Conservation (phyloP, 306 rosid species). For the Spatholobus suberectus region DNA sequence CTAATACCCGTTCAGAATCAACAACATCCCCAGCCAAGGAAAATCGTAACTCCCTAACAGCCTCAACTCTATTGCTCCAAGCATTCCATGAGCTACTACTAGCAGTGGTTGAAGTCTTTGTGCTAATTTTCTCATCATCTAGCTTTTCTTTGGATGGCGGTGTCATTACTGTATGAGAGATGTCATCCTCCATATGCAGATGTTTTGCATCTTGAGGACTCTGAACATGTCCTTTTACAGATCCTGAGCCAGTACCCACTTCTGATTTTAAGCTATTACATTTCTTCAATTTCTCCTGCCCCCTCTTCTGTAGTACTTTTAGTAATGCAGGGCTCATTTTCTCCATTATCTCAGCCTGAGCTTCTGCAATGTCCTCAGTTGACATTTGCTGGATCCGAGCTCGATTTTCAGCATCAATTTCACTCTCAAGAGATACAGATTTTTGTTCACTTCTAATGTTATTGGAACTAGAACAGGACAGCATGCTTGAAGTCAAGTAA, state of each 20-base stretch:
- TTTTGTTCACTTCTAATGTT: slow-evolving; percentile 45
- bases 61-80: slow-evolving; percentile 91
- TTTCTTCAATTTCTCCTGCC: slow-evolving; percentile 64
- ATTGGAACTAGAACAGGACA: slow-evolving; percentile 42
- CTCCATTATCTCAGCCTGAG: slow-evolving; percentile 79
- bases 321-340: slow-evolving; percentile 70
- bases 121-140: slow-evolving; percentile 41
- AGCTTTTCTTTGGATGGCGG: slow-evolving; percentile 39
- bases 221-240: slow-evolving; percentile 43
- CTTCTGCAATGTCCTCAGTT: slow-evolving; percentile 72
- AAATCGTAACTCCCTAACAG: slow-evolving; percentile 73
- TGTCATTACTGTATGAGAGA: slow-evolving; percentile 30
- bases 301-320: slow-evolving; percentile 69
- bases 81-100: slow-evolving; percentile 73
- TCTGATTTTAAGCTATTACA: slow-evolving; percentile 42
- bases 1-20: slow-evolving; percentile 48
- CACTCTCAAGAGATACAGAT: slow-evolving; percentile 58
- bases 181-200: slow-evolving; percentile 39
- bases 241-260: slow-evolving; percentile 34
- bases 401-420: slow-evolving; percentile 80
- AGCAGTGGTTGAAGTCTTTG: slow-evolving; percentile 43
- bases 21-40: slow-evolving; percentile 79
- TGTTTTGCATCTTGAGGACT: slow-evolving; percentile 41
- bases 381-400: slow-evolving; percentile 74
- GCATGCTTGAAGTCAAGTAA: slow-evolving; percentile 33